Evolutionary conservation across 2,329 filamentous ascomycete species (phyloP).

Genomic region (Paramyrothecium sp.): DNA sequence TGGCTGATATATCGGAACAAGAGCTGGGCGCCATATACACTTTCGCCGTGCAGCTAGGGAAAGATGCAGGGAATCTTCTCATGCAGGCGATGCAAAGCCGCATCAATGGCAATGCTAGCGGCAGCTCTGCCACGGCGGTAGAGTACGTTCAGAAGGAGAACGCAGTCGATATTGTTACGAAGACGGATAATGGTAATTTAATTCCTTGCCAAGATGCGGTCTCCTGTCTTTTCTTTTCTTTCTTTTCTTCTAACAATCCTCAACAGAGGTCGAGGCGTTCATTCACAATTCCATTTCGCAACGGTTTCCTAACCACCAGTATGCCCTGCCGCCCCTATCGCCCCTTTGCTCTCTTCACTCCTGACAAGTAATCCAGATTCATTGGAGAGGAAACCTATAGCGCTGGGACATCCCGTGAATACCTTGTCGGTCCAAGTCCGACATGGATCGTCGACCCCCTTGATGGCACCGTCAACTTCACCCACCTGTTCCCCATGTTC

Average conservation of each 20-base stretch:
- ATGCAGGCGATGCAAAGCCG: slow-evolving; percentile 52
- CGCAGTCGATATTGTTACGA: slow-evolving; percentile 74
- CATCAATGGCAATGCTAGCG: slow-evolving; percentile 16
- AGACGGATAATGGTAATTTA: slow-evolving; percentile 68
- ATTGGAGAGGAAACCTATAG: slow-evolving; percentile 77
- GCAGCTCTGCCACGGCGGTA: slow-evolving; percentile 12
- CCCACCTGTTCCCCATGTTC: slow-evolving; percentile 78
- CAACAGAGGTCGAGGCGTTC: slow-evolving; percentile 67
- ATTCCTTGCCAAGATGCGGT: background rate
- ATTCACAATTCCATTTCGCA: slow-evolving; percentile 58
- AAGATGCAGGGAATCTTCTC: slow-evolving; percentile 67
- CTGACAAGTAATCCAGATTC: slow-evolving; percentile 43
- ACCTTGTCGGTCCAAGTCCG: slow-evolving; percentile 61
- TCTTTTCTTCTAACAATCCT: slow-evolving; percentile 1
- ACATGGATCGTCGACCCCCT: slow-evolving; percentile 79
- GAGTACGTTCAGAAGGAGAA: slow-evolving; percentile 63
- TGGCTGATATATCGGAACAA: slow-evolving; percentile 27
- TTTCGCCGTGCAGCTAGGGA: slow-evolving; percentile 69
- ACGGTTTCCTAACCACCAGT: slow-evolving; percentile 67
- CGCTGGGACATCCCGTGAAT: slow-evolving; percentile 63
- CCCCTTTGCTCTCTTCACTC: slow-evolving; percentile 6
- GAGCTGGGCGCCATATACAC: slow-evolving; percentile 65
- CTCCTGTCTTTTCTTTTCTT: slow-evolving; percentile 5
- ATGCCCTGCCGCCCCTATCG: slow-evolving; percentile 20
- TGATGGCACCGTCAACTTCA: slow-evolving; percentile 80